Percentiles rank a stretch among this genome's conserved stretches.
Conservation (phyloP, 805 yeast genomes). For the Candida railenensis region DNA sequence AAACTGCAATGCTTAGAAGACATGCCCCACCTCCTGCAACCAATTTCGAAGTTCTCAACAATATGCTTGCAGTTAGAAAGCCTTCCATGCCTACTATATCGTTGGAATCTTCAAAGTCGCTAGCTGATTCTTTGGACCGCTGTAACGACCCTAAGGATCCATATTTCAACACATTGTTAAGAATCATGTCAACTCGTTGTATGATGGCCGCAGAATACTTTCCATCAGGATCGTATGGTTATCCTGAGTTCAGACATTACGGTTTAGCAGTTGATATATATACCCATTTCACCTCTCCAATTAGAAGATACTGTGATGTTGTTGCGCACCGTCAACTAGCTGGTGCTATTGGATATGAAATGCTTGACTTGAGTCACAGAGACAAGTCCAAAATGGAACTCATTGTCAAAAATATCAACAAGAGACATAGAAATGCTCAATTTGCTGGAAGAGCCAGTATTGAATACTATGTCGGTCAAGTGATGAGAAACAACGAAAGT, state of each 20-base stretch:
- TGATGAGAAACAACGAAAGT: conserved; percentile 80
- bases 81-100: conserved; percentile 60
- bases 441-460: conserved; percentile 98
- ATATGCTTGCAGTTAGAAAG: conserved; percentile 81
- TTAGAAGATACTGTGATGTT: conserved; percentile 95
- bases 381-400: conserved; percentile 88
- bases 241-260: conserved; percentile 91
- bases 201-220: conserved; percentile 99
- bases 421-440: conserved; percentile 95
- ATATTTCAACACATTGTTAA: conserved; percentile 86
- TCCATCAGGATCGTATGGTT: conserved; percentile 84
- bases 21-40: conserved; percentile 97
- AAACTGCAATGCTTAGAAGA: conserved; percentile 96
- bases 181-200: conserved; percentile 97
- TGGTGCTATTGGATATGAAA: conserved; percentile 95
- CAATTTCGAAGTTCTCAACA: conserved; percentile 85
- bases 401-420: conserved; percentile 85
- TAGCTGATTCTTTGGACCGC: conserved; percentile 90
- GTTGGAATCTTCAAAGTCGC: conserved; percentile 80
- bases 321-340: conserved; percentile 97
- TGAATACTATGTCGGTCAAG: conserved; percentile 97
- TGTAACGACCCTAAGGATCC: conserved; percentile 82
- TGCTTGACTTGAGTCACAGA: conserved; percentile 75
- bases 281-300: conserved; percentile 98
- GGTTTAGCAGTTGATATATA: conserved; percentile 97